Evolutionary conservation across 768 basidiomycete species (phyloP), one percentile per base, ranked within the genome.

Genomic region (Mycena vulgaris): DNA sequence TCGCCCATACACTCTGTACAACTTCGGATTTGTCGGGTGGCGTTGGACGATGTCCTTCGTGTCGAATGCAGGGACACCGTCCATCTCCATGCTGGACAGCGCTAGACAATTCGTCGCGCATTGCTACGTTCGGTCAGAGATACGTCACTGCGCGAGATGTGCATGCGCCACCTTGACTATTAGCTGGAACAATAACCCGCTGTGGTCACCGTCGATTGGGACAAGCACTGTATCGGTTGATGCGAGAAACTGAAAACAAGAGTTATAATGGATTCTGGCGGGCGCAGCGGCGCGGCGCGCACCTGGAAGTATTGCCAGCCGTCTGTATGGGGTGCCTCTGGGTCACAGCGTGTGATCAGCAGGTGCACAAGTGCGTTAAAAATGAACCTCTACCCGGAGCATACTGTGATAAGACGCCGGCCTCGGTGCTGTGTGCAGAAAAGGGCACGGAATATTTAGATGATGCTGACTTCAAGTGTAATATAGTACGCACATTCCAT

Each of bases 261-360:
- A 19, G 2, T 39, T n/a, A 30, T 51, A 10, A 19, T 21, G 37
- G n/a, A n/a, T n/a, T n/a, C n/a, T n/a, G n/a, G 27, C 4, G 33
- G 33, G 21, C 28, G 48, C 13, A 63, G 14, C 13, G 27, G 16
- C 62, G 62, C 42, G 31, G 23, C 14, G 14, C 49, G 23, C 49
- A 63, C 61, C 51, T 63, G 33, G n/a, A 63, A 63, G 14, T 63
- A 63, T 53, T 63, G 23, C 62, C 62, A 63, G 37, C 51, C 62
- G 4, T 52, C 21, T 3, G 7, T 23, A 13, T 52, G 62, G 9
- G 35, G 35, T 37, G 14, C 37, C 33, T 53, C 49, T 63, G 25
- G 17, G 17, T 28, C 5, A 48, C 5, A 1, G 30, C 2, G 31
- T 3, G 45, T 8, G 19, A 35, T 60, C 16, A 60, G 28, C 19